A percentile compares a stretch with the other conserved stretches of the same genome.
phyloP scores from a whole-genome alignment of 2,329 filamentous ascomycete species.

The Lojkania enalia region DNA sequence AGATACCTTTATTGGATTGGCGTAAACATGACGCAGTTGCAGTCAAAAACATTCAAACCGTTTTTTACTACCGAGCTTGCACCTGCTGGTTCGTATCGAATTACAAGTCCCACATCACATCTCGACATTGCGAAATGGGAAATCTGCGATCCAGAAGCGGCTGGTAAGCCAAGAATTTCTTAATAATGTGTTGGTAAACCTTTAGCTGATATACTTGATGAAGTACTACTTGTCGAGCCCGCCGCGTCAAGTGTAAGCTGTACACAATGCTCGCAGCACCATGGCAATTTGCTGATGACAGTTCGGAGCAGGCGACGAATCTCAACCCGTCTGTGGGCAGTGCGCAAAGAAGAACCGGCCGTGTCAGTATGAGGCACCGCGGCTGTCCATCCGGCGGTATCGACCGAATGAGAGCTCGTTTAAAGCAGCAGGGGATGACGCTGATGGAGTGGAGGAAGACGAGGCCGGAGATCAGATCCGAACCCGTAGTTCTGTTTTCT shows the following conservation, averaged over 20 bases:
- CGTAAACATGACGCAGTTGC: background rate
- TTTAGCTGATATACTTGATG: constrained; percentile 6
- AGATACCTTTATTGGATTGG: background rate
- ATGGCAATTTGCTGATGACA: constrained; percentile 4
- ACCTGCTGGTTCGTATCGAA: background rate
- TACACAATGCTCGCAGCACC: background rate
- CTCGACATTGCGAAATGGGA: constrained; percentile 19
- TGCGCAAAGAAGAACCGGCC: constrained; percentile 37
- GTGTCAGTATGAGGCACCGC: constrained; percentile 14
- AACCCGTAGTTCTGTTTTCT: background rate
- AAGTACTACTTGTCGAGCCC: constrained; percentile 35
- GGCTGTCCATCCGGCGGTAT: background rate
- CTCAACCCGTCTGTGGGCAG: constrained; percentile 32
- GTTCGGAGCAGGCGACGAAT: constrained; percentile 31
- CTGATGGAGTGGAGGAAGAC: background rate
- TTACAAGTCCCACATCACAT: background rate
- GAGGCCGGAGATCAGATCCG: background rate
- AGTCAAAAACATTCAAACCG: background rate
- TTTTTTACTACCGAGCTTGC: background rate
- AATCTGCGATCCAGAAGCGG: constrained; percentile 38
- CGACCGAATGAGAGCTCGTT: background rate
- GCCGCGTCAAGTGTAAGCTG: constrained; percentile 37
- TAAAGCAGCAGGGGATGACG: background rate
- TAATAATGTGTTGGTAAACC: background rate
- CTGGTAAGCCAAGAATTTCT: constrained; percentile 25